Evolutionary conservation across 2,329 filamentous ascomycete genomes (phyloP), one percentile per base, ranked within the genome.

Genomic region (Pseudogymnoascus sp.): DNA sequence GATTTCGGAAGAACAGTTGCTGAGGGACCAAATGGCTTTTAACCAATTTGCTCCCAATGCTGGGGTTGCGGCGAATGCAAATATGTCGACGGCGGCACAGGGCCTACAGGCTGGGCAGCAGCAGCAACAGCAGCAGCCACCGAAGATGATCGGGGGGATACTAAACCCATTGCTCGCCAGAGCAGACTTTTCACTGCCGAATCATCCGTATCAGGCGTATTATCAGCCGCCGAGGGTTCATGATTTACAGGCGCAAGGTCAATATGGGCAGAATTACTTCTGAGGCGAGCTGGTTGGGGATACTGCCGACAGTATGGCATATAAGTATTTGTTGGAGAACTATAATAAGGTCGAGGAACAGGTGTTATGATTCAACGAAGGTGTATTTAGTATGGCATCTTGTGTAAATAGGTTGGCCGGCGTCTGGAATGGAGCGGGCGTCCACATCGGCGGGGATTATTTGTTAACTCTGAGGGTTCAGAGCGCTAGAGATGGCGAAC

Each of bases 141-240:
- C 72, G 14, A 69, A 72, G 20, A 71, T 70, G 68, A 74, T 77
- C 16, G 72, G 73, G 2, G 82, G 81, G 6, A 82, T 85, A 39
- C 75, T 87, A 5, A 93, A 93, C 68, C 90, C 90, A 1, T 74
- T 93, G 38, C 81, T 87, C 66, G 84, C 83, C 22, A 79, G 79
- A 22, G 89, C 89, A 1, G 89, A 94, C 70, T 94, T 94, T 71
- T 87, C 80, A 22, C 78, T 87, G 67, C 87, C 89, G 3, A 86
- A 90, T 65, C 89, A 92, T 73, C 90, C 91, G 1, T 95, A 94
- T 70, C 87, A 90, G 70, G 85, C 86, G 58, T 87, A 87, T 74
- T 95, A 93, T 68, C 86, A 91, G 64, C 86, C 89, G 36, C 88
- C 89, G 1, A 88, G 82, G 66, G 79, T 73, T 50, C 64, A 65